Conservation (phyloP, 306 rosid species). For the Corylus heterophylla region DNA sequence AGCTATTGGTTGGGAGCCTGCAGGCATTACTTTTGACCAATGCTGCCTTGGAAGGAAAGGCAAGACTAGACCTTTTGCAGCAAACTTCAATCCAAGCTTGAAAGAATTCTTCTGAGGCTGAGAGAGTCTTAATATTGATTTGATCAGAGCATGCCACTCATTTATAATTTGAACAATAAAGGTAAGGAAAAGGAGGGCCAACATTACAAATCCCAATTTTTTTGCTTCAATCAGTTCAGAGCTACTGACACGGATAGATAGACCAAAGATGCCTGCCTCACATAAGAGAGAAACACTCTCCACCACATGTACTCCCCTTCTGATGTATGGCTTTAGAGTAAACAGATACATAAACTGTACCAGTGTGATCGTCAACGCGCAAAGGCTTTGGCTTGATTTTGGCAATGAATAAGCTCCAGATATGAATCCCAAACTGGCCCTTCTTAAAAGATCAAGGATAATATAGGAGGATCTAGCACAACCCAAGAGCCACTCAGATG, state of each 20-base stretch:
- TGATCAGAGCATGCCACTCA: slow-evolving; percentile 52
- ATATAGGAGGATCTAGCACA: slow-evolving; percentile 53
- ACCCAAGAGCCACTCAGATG: slow-evolving; percentile 43
- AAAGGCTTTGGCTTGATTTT: slow-evolving; percentile 45
- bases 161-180: slow-evolving; percentile 52
- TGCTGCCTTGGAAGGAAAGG: slow-evolving; percentile 59
- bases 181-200: slow-evolving; percentile 45
- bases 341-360: slow-evolving; percentile 49
- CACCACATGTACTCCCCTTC: slow-evolving; percentile 47
- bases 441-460: slow-evolving; percentile 48
- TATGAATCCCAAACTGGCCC: slow-evolving; percentile 56
- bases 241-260: slow-evolving; percentile 29
- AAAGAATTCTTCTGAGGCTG: slow-evolving; percentile 43
- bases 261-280: slow-evolving; percentile 47
- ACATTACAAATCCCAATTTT: slow-evolving; percentile 35
- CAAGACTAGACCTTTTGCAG: slow-evolving; percentile 55
- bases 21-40: slow-evolving; percentile 40
- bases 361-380: slow-evolving; percentile 47
- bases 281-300: slow-evolving; percentile 57
- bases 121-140: slow-evolving; percentile 42
- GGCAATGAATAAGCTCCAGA: slow-evolving; percentile 50
- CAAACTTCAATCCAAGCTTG: slow-evolving; percentile 45
- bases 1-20: slow-evolving; percentile 35
- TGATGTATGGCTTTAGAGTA: slow-evolving; percentile 52
- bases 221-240: slow-evolving; percentile 30